A percentile compares a stretch with the other conserved stretches of the same genome.
These are phyloP conservation scores for Metschnikowia continentalis DNA, from an alignment of 805 yeast genomes.

Conservation along the genomic window DNA sequence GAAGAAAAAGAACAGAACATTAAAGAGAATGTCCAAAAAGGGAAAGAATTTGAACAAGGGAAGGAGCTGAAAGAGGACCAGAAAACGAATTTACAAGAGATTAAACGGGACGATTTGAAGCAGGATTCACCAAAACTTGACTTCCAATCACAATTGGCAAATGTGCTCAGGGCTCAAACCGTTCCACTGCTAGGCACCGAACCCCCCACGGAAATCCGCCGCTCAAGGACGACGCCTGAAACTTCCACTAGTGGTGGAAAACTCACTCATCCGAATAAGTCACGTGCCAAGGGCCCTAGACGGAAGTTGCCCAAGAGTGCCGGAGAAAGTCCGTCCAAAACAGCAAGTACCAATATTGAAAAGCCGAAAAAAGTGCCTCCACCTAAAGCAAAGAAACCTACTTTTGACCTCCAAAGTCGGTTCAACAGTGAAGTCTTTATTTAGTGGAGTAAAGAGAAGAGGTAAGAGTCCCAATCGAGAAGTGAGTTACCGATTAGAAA, in stretches of 20 bases:
- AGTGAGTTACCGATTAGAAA: no score
- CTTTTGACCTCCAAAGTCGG: constrained; percentile 13
- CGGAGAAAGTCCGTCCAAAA: neutral
- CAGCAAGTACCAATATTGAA: neutral
- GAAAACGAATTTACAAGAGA: neutral
- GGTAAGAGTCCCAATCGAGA: neutral
- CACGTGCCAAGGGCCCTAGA: constrained; percentile 50
- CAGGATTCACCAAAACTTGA: neutral
- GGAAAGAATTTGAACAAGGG: no score
- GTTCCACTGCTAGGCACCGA: constrained; percentile 18
- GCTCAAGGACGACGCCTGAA: constrained; percentile 9
- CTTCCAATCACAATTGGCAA: constrained; percentile 19
- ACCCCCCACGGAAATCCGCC: neutral
- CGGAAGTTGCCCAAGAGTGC: constrained; percentile 39
- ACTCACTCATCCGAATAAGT: constrained; percentile 43
- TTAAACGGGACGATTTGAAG: neutral
- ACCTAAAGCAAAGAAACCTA: constrained; percentile 15
- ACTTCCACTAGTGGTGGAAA: constrained; percentile 11
- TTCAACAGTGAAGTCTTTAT: constrained; percentile 32
- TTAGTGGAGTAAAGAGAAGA: constrained; percentile 3
- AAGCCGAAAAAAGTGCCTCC: constrained; percentile 12
- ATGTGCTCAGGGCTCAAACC: constrained; percentile 27
- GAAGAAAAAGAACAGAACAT: neutral
- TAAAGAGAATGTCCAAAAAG: no score
- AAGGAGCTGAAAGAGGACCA: neutral